Evolutionary conservation across 768 basidiomycete genomes (phyloP), one percentile per base, ranked within the genome.

Genomic region (Brasilioporus rufonigricans): DNA sequence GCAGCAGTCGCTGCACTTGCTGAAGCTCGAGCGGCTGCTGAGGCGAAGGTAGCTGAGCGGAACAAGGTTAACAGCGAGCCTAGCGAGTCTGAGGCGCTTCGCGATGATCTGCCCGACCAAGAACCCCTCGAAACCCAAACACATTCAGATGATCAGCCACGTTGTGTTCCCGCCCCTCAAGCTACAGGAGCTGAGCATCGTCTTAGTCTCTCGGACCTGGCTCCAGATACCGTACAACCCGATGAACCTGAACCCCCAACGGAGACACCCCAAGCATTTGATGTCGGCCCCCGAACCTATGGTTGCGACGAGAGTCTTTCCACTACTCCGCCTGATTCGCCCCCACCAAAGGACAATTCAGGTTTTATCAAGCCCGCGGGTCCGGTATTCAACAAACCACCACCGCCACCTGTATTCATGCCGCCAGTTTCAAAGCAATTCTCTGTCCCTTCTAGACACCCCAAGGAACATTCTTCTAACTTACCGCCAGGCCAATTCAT

Each of bases 41-140:
- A 91, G 67, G 87, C 83, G 6, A 78, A 81, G 53, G 76, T 91
- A 23, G 86, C 83, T 2, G 80, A 89, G 65, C 73, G 87, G 53
- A 80, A 85, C 63, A 76, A 78, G 56, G 72, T 77, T 53, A 75
- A 81, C 43, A 75, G 75, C 27, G 53, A 47, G 2, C 45, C 50
- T 18, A 39, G 40, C 8, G 61, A 62, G 26, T 39, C 51, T 29
- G 71, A 76, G 45, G 64, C 66, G 55, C 68, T 65, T 27, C 66
- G 52, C 16, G 57, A 57, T 39, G 31, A 29, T n/a, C 21, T 52
- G 16, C 52, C 48, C 16, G 47, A 62, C 12, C 56, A 47, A 18
- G 61, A 56, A 53, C 27, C 19, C 4, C 0, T 33, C 41, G 43
- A 26, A 27, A 45, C 52, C 24, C 56, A 11, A 47, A 10, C 13